Evolutionary conservation across 805 yeast species (phyloP), one percentile per base, ranked within the genome.

Genomic region (Hanseniaspora lachancei): DNA sequence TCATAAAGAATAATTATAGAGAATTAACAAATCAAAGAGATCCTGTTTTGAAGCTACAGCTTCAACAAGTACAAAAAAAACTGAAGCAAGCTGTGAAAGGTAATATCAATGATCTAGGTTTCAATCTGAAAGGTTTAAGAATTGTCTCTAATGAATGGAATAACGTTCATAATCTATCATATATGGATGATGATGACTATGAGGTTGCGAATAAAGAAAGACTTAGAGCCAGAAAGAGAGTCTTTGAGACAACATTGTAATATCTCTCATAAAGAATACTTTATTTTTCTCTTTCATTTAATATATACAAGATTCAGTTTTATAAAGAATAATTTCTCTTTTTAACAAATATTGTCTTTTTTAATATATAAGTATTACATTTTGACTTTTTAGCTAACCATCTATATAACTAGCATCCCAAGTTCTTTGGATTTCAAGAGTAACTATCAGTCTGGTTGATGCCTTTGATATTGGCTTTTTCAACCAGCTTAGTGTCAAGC

Each of bases 81-180:
- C 71, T 93, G 56, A 76, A 95, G 59, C 61, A 56, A 0, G 78
- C 79, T 54, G 71, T 93, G 53, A 69, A 70, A 48, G 62, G 65
- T 3, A 79, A 79, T 21, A 72, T 77, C 16, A 72, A 76, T 47
- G 82, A 78, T 58, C 73, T 93, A 47, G 97, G 97, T 10, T 82
- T 77, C 72, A 93, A 93, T 64, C 73, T 87, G 20, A 89, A 86
- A 59, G 97, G 96, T 4, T 72, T 93, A 66, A 79, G 77, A 61
- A 85, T 79, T 62, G 68, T 86, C 58, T 82, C 80, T 64, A 78
- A 76, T 46, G 88, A 84, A 67, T 89, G 96, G 96, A 79, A 80
- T 58, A 68, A 82, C 64, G 75, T 74, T 44, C 97, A 91, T 65
- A 81, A 77, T 61, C 74, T 77, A 36, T 88, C 84, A 64, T 89